Evolutionary conservation across 257 asterid genomes (phyloP).

Genomic region (Galeopsis tetrahit): DNA sequence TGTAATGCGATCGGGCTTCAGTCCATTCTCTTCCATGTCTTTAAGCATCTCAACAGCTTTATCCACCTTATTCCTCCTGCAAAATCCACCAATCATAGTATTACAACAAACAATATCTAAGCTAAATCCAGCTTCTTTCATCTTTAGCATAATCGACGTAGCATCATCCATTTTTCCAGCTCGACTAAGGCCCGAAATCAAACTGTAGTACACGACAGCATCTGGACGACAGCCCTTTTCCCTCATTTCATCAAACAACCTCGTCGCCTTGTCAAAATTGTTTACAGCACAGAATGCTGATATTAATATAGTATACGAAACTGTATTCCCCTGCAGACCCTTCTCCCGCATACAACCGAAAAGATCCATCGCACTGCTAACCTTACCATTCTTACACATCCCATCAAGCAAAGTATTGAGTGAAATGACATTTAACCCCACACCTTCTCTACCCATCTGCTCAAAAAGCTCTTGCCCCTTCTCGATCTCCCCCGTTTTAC

Average conservation of each 20-base stretch:
- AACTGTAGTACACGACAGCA: slow-evolving; percentile 64
- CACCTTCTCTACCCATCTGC: slow-evolving; percentile 55
- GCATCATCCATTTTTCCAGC: slow-evolving; percentile 84
- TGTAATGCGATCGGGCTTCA: slow-evolving; percentile 74
- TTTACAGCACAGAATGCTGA: slow-evolving; percentile 71
- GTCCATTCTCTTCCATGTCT: slow-evolving; percentile 61
- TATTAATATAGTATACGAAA: slow-evolving; percentile 66
- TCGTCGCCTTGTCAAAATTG: slow-evolving; percentile 73
- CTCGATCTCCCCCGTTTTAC: slow-evolving; percentile 76
- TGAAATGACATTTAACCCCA: slow-evolving; percentile 54
- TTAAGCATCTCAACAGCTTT: slow-evolving; percentile 57
- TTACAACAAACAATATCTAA: slow-evolving; percentile 69
- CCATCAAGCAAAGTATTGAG: slow-evolving; percentile 67
- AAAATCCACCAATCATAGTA: slow-evolving; percentile 72
- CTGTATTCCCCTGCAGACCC: slow-evolving; percentile 61
- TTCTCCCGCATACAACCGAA: slow-evolving; percentile 52
- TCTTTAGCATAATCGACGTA: slow-evolving; percentile 42
- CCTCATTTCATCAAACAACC: slow-evolving; percentile 65
- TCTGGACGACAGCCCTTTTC: slow-evolving; percentile 64
- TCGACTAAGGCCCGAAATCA: slow-evolving; percentile 71
- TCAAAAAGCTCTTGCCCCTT: slow-evolving; percentile 61
- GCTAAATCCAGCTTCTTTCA: slow-evolving; percentile 71
- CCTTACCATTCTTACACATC: slow-evolving; percentile 70
- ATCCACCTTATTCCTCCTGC: slow-evolving; percentile 64
- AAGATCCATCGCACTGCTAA: slow-evolving; percentile 61